phyloP scores from a whole-genome alignment of 2,329 filamentous ascomycete species.

The Pyricularia sp. region DNA sequence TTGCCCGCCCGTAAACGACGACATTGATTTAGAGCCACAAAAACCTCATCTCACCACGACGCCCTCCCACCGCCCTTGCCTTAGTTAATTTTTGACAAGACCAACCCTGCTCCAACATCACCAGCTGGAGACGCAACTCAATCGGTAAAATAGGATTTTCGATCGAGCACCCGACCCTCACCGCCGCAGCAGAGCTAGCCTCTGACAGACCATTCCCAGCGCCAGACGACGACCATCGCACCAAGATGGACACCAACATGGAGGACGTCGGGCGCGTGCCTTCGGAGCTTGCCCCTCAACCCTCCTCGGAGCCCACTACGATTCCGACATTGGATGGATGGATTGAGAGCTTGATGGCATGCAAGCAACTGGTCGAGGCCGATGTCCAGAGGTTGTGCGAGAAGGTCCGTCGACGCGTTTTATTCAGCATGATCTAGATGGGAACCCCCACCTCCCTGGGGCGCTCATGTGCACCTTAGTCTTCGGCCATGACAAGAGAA shows the following conservation, averaged over 20 bases:
- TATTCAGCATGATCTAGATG: background rate
- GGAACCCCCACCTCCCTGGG: background rate
- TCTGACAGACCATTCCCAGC: background rate
- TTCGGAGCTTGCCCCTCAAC: constrained; percentile 59
- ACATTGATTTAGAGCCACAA: background rate
- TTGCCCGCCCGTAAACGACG: background rate
- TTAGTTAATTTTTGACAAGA: background rate
- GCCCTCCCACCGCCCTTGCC: background rate
- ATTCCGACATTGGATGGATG: constrained; percentile 92
- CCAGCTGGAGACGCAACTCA: background rate
- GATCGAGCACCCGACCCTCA: background rate
- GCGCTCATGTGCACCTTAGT: background rate
- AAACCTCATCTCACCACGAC: background rate
- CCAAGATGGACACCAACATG: constrained; percentile 90
- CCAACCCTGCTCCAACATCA: background rate
- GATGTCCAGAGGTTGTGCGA: constrained; percentile 97
- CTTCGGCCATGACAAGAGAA: background rate
- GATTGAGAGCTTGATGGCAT: constrained; percentile 97
- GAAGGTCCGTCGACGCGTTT: constrained; percentile 52
- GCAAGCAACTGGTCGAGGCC: constrained; percentile 91
- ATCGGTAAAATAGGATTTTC: background rate
- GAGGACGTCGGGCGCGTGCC: constrained; percentile 88
- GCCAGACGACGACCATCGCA: background rate
- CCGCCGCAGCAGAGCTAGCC: background rate
- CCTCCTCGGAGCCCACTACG: constrained; percentile 62